Evolutionary conservation across 345 rosid species (phyloP).

Genomic region (Atalantia buxifolia): DNA sequence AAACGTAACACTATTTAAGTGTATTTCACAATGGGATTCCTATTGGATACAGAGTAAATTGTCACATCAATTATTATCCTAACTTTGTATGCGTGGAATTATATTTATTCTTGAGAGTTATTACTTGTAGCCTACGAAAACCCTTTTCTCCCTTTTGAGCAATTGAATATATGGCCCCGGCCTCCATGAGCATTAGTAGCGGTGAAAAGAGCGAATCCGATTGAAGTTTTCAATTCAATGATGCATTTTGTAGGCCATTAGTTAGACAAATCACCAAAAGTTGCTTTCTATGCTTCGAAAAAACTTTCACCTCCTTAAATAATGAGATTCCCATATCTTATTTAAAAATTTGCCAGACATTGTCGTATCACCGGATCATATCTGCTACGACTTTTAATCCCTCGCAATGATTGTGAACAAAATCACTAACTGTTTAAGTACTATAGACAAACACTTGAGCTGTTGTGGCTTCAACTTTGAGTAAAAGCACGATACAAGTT

Average conservation of each 20-base stretch:
- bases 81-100: neutral
- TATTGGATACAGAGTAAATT: neutral
- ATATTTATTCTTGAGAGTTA: neutral
- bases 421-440: too few relatives aligned
- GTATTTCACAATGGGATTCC: neutral
- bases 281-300: constrained; percentile 14
- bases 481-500: neutral
- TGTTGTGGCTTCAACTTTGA: too few relatives aligned
- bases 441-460: too few relatives aligned
- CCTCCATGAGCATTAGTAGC: neutral
- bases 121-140: neutral
- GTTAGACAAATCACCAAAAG: neutral
- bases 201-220: neutral
- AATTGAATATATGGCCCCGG: neutral
- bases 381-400: too few relatives aligned
- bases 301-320: neutral
- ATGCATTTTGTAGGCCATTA: constrained; percentile 14
- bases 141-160: too few relatives aligned
- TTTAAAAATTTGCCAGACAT: neutral
- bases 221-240: neutral
- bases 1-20: neutral
- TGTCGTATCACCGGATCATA: neutral
- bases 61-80: neutral
- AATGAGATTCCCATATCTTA: neutral
- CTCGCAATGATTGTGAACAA: too few relatives aligned